Conservation (phyloP, 345 rosid species). For the Hypericum androsaemum region DNA sequence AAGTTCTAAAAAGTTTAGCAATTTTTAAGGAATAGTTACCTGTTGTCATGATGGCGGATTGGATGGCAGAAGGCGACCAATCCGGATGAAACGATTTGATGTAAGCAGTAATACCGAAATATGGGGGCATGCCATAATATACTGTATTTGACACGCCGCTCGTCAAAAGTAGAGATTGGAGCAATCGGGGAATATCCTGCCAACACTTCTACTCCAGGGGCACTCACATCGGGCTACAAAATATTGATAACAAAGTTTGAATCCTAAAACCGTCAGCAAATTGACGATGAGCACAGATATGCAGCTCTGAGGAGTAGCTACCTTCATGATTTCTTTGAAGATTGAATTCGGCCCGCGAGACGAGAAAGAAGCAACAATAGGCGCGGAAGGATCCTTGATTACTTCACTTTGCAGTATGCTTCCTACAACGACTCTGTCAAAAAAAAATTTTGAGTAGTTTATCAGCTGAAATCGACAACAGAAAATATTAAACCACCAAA, state of each 20-base stretch:
- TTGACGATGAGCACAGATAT: too few species aligned
- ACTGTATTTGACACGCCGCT: slow-evolving; percentile 9
- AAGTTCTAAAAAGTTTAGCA: too few species aligned
- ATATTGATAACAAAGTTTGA: too few species aligned
- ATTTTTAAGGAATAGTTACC: background rate
- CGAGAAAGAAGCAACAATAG: slow-evolving; percentile 9
- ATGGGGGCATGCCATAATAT: slow-evolving; percentile 47
- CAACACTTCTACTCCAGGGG: slow-evolving; percentile 31
- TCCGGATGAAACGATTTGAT: slow-evolving; percentile 23
- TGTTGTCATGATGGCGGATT: background rate
- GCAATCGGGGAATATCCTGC: slow-evolving; percentile 25
- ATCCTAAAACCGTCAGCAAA: too few species aligned
- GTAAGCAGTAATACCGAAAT: slow-evolving; percentile 7
- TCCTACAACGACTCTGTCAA: slow-evolving; percentile 10
- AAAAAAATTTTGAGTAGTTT: too few species aligned
- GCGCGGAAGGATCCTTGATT: slow-evolving; percentile 9
- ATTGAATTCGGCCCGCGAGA: slow-evolving; percentile 8
- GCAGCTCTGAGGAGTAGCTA: too few species aligned
- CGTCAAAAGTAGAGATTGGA: slow-evolving; percentile 3
- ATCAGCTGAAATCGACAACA: too few species aligned
- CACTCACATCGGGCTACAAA: slow-evolving; percentile 32
- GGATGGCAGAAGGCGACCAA: slow-evolving; percentile 28
- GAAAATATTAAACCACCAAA: too few species aligned
- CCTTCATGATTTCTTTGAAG: slow-evolving; percentile 7
- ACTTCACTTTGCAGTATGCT: slow-evolving; percentile 14